Conservation (phyloP, 768 basidiomycete species). For the Porpolomopsis calyptriformis region DNA sequence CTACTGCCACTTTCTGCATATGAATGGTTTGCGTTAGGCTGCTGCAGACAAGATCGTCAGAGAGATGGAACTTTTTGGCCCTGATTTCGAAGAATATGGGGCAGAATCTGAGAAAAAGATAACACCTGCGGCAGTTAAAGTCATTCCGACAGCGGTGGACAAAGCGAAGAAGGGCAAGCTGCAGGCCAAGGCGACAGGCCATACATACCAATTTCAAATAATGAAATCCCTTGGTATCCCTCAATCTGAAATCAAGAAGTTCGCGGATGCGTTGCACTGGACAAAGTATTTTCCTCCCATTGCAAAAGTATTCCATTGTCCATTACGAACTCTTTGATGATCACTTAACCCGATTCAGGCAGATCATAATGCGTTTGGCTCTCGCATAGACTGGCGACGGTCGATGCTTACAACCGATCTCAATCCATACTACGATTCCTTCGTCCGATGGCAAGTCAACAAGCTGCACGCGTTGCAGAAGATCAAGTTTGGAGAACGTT, state of each 20-base stretch:
- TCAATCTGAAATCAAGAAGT: slow-evolving; percentile 83
- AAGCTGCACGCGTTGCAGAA: slow-evolving; percentile 77
- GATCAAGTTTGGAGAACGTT: slow-evolving; percentile 96
- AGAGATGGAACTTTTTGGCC: slow-evolving; percentile 93
- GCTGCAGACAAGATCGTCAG: slow-evolving; percentile 96
- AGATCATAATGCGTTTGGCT: slow-evolving; percentile 83
- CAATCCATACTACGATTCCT: slow-evolving; percentile 95
- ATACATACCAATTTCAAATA: slow-evolving; percentile 98
- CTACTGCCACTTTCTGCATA: no score
- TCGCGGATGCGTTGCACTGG: slow-evolving; percentile 94
- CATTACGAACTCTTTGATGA: neutral
- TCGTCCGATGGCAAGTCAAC: slow-evolving; percentile 98
- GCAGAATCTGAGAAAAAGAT: slow-evolving; percentile 39
- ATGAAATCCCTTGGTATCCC: slow-evolving; percentile 91
- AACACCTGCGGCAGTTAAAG: slow-evolving; percentile 29
- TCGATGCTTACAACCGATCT: slow-evolving; percentile 88
- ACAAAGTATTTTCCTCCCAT: slow-evolving; percentile 92
- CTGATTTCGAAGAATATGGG: slow-evolving; percentile 69
- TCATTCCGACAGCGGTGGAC: slow-evolving; percentile 29
- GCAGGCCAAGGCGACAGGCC: slow-evolving; percentile 83
- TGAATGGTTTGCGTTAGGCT: slow-evolving; percentile 42
- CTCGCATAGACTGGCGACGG: slow-evolving; percentile 95
- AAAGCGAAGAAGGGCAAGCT: slow-evolving; percentile 97
- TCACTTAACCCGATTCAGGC: slow-evolving; percentile 10
- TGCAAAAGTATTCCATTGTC: slow-evolving; percentile 47